Evolutionary conservation across 352 stramenopile species (phyloP), one percentile per base, ranked within the genome.

Genomic region (Phytophthora citricola): DNA sequence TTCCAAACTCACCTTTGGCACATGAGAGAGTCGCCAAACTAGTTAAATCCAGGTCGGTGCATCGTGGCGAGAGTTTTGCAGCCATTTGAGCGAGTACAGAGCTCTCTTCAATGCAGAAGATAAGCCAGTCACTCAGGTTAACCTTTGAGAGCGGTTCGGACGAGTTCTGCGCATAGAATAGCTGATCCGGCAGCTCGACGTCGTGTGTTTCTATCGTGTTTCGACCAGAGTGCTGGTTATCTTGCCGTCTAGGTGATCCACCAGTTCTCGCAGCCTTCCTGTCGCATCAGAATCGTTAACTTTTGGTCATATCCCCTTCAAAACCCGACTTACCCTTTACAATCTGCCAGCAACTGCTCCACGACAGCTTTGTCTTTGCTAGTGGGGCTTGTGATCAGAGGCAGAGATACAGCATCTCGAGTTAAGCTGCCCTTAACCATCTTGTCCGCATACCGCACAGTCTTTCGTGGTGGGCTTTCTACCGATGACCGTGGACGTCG

Each of bases 121-220:
- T 45, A 1, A 65, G 73, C 82, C 82, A 93, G 46, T 82, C 77
- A 17, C 74, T 84, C 24, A 93, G 46, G 60, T 83, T 75, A 5
- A 93, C 52, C 17, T 52, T 63, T 7, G 29, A 47, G 1, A 87
- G 63, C 0, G 75, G 75, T 14, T 66, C 47, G 41, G 74, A 79
- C 4, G 82, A 91, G 27, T 93, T 88, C 5, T 66, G 32, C 31
- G 79, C 70, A 36, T 76, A 93, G 51, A 93, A 93, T 14, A 90
- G 41, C 11, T 64, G 43, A 38, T 89, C 73, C 0, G 82, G 84
- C 2, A 90, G 73, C 6, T 29, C 46, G 14, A 75, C 11, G n/a
- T 63, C 27, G 9, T 14, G 50, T 17, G 15, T 3, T 26, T 14
- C 31, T 36, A 36, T 31, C 9, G 27, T 5, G 0, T 51, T 46